Evolutionary conservation across 768 basidiomycete genomes (phyloP).

Genomic region (Hericium coralloides): DNA sequence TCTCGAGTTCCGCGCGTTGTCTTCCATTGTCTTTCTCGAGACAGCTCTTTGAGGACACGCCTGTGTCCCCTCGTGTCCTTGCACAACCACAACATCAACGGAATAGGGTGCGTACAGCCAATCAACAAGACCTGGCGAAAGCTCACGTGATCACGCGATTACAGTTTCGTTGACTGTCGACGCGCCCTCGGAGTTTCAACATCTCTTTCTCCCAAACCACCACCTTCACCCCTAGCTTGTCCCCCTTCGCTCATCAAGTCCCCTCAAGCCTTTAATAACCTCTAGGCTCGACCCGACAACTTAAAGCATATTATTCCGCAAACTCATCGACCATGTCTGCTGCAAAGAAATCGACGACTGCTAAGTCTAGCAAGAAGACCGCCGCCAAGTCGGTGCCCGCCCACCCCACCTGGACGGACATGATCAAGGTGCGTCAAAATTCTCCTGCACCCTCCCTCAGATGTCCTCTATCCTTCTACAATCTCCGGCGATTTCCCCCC

Average conservation of each 20-base stretch:
- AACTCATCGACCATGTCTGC: slow-evolving; percentile 29
- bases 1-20: no score
- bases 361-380: slow-evolving; percentile 42
- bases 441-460: slow-evolving; percentile 4
- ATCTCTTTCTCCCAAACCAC: slow-evolving; percentile 32
- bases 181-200: slow-evolving; percentile 17
- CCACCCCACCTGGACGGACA: slow-evolving; percentile 62
- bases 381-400: slow-evolving; percentile 29
- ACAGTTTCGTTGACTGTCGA: slow-evolving; percentile 17
- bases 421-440: slow-evolving; percentile 60
- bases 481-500: slow-evolving; percentile 4
- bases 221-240: slow-evolving; percentile 30
- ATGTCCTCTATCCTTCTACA: slow-evolving; percentile 8
- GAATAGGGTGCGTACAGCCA: not conserved
- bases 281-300: slow-evolving; percentile 12
- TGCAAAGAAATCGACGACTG: slow-evolving; percentile 30
- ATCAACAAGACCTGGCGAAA: not conserved
- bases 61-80: not conserved
- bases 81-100: not conserved
- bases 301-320: slow-evolving; percentile 21
- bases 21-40: no score
- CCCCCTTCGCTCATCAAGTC: slow-evolving; percentile 15
- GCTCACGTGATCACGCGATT: slow-evolving; percentile 16
- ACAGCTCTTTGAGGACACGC: not conserved
- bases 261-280: slow-evolving; percentile 7